Evolutionary conservation across 179 eudicot genomes (phyloP), one percentile per base, ranked within the genome.

Genomic region (Pouteria campechiana): DNA sequence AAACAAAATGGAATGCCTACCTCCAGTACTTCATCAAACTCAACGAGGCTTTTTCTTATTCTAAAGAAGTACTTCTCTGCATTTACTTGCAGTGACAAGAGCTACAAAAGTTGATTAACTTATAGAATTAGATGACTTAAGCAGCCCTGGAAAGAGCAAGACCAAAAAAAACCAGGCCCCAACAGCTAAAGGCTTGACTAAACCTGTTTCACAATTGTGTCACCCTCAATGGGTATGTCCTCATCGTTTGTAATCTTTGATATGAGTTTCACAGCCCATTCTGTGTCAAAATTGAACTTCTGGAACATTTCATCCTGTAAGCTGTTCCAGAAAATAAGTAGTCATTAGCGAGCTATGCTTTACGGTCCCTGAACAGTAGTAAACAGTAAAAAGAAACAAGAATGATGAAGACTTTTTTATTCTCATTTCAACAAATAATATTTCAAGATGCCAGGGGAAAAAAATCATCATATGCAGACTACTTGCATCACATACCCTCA

Each of bases 21-120:
- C 99, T 90, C 99, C 46, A 90, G 63, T 39, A 90, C 96, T 79
- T 90, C 99, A 71, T 90, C 99, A 37, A 90, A 90, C 73, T 90
- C 96, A 25, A 90, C 96, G 44, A 90, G 76, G 68, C 75, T 86
- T 81, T 90, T 90, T 44, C 99, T 64, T 51, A 76, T 69, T 41
- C 75, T 72, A 56, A 86, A 90, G 52, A 82, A 90, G 67, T 75
- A 87, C 54, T 86, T 87, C 70, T 90, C 96, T 5, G 84, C 99
- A 65, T 60, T 79, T 42, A 76, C 64, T 83, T 90, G 99, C 68
- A 90, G 67, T 52, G 69, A 50, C 65, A 83, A 61, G 69, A 90
- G 99, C 99, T 74, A 70, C 44, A 41, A 32, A 11, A 17, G 44
- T 14, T 11, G 19, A 31, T 39, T 24, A 27, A 52, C 6, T 41